Conservation (phyloP, 1,284 basidiomycete species). For the Nidula niveotomentosa region DNA sequence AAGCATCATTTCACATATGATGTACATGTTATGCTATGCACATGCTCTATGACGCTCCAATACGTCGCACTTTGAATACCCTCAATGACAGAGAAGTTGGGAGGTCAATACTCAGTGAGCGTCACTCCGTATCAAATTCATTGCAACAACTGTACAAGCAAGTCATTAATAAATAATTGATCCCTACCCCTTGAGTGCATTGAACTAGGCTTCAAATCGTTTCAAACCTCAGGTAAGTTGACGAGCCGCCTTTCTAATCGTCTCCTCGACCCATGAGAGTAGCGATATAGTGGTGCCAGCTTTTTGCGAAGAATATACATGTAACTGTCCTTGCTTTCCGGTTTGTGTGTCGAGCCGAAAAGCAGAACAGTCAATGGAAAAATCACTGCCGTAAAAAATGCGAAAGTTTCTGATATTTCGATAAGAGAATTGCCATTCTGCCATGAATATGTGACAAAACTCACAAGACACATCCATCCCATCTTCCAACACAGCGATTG, state of each 20-base stretch:
- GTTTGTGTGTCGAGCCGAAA: conserved; percentile 45
- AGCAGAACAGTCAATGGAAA: conserved; percentile 53
- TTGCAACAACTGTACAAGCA: no score
- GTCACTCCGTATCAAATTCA: no score
- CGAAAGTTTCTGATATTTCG: conserved; percentile 55
- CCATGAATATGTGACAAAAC: conserved; percentile 24
- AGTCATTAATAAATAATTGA: no score
- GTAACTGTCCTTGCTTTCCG: conserved; percentile 35
- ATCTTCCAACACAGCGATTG: conserved; percentile 70
- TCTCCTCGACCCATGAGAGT: conserved; percentile 48
- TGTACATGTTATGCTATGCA: not conserved
- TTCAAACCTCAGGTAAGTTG: no score
- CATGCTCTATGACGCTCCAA: not conserved
- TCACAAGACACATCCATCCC: conserved; percentile 76
- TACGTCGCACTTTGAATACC: no score
- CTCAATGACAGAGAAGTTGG: no score
- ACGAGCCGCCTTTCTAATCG: conserved; percentile 29
- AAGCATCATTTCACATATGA: conserved; percentile 2
- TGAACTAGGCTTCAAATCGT: no score
- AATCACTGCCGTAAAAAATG: conserved; percentile 49
- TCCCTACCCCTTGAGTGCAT: no score
- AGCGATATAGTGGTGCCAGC: conserved; percentile 26
- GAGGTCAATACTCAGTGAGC: no score
- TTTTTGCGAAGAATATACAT: conserved; percentile 36
- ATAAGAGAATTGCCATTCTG: not conserved